A percentile compares a stretch with the other conserved stretches of the same genome.
These are phyloP conservation scores for Chionographis japonica DNA, from an alignment of 106 monocot species.

Conservation along the genomic window DNA sequence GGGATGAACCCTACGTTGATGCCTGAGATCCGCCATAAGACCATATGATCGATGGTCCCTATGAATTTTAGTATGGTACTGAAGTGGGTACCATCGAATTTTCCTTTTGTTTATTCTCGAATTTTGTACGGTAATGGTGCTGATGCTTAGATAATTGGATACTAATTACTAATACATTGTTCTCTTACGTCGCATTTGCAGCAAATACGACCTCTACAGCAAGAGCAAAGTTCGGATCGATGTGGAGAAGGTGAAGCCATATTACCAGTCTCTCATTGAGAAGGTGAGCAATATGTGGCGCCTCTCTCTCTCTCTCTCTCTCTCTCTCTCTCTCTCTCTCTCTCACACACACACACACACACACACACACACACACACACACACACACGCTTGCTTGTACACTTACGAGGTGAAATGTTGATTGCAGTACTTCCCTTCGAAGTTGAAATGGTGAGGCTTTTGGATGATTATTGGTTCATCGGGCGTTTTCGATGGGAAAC, in stretches of 20 bases:
- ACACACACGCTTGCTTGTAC: not conserved
- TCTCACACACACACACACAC: not conserved
- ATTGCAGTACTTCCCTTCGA: constrained; percentile 69
- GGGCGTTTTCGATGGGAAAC: too few species aligned
- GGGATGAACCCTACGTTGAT: too few species aligned
- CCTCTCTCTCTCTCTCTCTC: not conserved
- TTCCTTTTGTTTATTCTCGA: too few species aligned
- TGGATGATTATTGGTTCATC: too few species aligned
- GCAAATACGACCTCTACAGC: constrained; percentile 93
- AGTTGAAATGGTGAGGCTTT: constrained; percentile 60
- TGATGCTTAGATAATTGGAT: too few species aligned
- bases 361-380: not conserved
- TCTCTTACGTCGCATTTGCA: constrained; percentile 16
- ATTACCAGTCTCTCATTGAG: constrained; percentile 82
- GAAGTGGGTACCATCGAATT: too few species aligned
- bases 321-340: not conserved
- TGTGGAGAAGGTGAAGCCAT: constrained; percentile 89
- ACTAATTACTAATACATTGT: not conserved
- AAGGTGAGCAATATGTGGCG: constrained; percentile 69
- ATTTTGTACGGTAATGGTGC: too few species aligned
- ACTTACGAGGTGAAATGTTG: not conserved
- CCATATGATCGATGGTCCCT: too few species aligned
- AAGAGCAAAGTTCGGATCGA: constrained; percentile 91
- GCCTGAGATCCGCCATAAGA: too few species aligned
- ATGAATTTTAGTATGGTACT: too few species aligned